phyloP scores from a whole-genome alignment of 1,284 basidiomycete species.

The Leccinum griseonigrum region DNA sequence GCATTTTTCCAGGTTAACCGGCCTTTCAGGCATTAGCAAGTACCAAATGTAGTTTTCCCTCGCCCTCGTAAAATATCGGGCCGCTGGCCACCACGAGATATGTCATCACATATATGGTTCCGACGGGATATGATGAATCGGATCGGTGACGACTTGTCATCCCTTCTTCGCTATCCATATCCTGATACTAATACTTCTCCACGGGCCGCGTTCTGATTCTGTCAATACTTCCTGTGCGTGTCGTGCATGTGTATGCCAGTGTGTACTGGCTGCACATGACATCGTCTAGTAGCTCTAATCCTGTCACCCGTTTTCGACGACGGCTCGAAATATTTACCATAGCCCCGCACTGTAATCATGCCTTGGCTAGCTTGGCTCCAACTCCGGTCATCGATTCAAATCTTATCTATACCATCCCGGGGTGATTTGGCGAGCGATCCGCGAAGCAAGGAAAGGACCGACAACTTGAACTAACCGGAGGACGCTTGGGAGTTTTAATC shows the following conservation, averaged over 20 bases:
- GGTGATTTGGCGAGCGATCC: slow-evolving; percentile 9
- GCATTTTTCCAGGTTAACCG: too few relatives aligned
- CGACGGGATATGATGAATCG: neutral
- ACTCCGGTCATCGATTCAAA: neutral
- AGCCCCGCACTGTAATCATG: neutral
- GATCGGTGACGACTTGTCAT: neutral
- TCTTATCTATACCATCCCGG: neutral
- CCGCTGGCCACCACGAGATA: neutral
- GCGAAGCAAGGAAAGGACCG: slow-evolving; percentile 20
- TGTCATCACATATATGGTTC: neutral
- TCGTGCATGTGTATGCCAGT: neutral
- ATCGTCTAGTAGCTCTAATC: neutral
- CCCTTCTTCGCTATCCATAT: neutral
- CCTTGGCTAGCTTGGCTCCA: neutral
- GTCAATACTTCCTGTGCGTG: neutral
- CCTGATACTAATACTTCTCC: neutral
- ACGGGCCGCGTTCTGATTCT: neutral
- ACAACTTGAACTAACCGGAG: neutral
- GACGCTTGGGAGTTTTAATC: slow-evolving; percentile 7
- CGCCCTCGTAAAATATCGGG: neutral
- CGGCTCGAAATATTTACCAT: neutral
- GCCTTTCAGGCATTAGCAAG: too few relatives aligned
- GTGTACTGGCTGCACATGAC: neutral
- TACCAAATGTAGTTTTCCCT: too few relatives aligned
- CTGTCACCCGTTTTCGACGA: neutral